Conservation (phyloP, 208 protist species). For the Crithidia mellificae region DNA sequence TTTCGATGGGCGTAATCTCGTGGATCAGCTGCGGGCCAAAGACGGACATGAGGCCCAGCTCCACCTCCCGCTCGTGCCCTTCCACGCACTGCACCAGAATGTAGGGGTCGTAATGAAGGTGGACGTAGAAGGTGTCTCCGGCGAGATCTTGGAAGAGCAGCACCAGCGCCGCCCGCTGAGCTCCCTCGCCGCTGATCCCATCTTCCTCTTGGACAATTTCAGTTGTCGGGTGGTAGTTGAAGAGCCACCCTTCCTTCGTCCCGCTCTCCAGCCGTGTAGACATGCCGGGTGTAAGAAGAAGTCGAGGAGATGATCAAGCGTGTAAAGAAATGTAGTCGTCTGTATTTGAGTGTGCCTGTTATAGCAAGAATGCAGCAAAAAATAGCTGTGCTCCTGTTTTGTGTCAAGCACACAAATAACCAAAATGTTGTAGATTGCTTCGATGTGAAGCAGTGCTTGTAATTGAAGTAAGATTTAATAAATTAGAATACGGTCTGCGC, state of each 20-base stretch:
- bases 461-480: no score
- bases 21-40: conserved; percentile 89
- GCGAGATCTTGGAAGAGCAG: conserved; percentile 85
- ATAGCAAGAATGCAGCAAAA: no score
- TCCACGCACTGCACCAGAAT: conserved; percentile 74
- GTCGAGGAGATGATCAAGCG: no score
- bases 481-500: no score
- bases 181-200: conserved; percentile 32
- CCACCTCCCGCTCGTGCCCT: conserved; percentile 93
- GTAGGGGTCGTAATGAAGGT: conserved; percentile 82
- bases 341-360: no score
- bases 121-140: conserved; percentile 77
- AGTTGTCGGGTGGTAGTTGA: conserved; percentile 87
- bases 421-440: no score
- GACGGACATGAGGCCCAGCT: conserved; percentile 90
- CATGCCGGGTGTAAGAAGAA: conserved; percentile 15
- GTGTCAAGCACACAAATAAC: no score
- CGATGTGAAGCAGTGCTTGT: no score
- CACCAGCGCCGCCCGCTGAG: conserved; percentile 55
- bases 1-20: conserved; percentile 84
- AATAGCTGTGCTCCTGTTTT: no score
- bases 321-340: no score
- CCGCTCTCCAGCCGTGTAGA: conserved; percentile 63
- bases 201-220: conserved; percentile 36
- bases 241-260: conserved; percentile 83